phyloP scores from a whole-genome alignment of 495 filamentous ascomycete species.

The Hypoxylon fragiforme region DNA sequence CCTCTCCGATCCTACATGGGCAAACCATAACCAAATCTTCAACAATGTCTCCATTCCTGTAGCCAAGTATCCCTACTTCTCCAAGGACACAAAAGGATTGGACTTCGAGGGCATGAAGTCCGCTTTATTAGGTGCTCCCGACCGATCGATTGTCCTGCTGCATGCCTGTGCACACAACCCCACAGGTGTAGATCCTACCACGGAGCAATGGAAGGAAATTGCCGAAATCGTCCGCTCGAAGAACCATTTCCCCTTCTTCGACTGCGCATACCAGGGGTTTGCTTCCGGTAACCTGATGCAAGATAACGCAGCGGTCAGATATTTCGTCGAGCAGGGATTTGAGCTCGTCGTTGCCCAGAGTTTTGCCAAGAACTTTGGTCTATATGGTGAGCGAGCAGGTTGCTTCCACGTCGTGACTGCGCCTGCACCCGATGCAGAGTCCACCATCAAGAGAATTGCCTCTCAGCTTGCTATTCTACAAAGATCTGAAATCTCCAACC shows the following conservation, averaged over 20 bases:
- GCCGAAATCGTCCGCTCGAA: slow-evolving; percentile 71
- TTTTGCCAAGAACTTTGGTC: slow-evolving; percentile 98
- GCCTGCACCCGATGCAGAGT: slow-evolving; percentile 64
- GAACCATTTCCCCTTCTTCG: slow-evolving; percentile 97
- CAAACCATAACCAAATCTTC: slow-evolving; percentile 99
- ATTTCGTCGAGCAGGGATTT: slow-evolving; percentile 94
- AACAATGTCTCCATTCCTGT: slow-evolving; percentile 80
- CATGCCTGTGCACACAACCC: slow-evolving; percentile 99
- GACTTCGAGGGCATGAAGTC: slow-evolving; percentile 86
- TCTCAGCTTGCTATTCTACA: slow-evolving; percentile 94
- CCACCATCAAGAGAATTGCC: slow-evolving; percentile 68
- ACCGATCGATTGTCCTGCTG: slow-evolving; percentile 83
- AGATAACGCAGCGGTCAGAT: slow-evolving; percentile 87
- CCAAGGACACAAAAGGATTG: slow-evolving; percentile 79
- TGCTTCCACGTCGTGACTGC: slow-evolving; percentile 94
- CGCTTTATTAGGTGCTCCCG: slow-evolving; percentile 67
- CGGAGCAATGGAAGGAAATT: slow-evolving; percentile 91
- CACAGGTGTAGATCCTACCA: slow-evolving; percentile 93
- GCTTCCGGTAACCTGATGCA: slow-evolving; percentile 84
- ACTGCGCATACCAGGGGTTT: slow-evolving; percentile 97
- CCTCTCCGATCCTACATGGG: slow-evolving; percentile 94
- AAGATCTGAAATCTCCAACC: slow-evolving; percentile 95
- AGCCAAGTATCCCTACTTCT: slow-evolving; percentile 92
- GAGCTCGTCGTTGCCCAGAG: slow-evolving; percentile 95
- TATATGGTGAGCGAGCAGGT: slow-evolving; percentile 94